Base-by-base conservation (phyloP, 176 grass and related monocot species). In the Triticum turgidum region DNA sequence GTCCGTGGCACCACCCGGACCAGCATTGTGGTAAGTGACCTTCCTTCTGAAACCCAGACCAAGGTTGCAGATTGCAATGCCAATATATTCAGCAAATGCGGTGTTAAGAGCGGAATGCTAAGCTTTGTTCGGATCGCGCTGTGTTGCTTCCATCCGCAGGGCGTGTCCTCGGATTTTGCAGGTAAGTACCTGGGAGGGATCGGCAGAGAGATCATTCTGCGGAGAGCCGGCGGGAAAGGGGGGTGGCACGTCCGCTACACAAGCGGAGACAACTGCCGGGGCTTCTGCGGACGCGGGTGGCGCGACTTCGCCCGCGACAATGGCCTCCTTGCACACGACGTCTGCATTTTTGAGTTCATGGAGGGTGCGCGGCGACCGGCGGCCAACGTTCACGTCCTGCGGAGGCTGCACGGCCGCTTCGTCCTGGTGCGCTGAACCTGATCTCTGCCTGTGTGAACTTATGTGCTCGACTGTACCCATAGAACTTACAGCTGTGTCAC, bases 331-430 rank as follows among this genome's bases (percentile, higher is more conserved):
- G 30, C 32, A 52, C 78, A 77, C 30, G 78, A 86, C 79, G n/a
- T 90, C 79, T 86, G 88, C 39, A 30, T 90, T 54, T 90, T 86
- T 32, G 84, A 86, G 72, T 29, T 90, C 15, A 44, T 86, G 21
- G 8, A 4, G 30, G 64, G n/a, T 13, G 10, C 27, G 7, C 70
- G 29, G 11, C 24, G 27, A 9, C 62, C n/a, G 21, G 63, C 64
- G 5, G 37, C 78, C 64, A 42, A 54, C n/a, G 73, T 90, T 71
- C 88, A 86, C 65, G 39, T 86, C 73, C 73, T 90, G 11, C 63
- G 88, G 39, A 78, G 61, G 84, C n/a, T 86, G 63, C 72, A 17
- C 39, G 72, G 84, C 70, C 79, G 51, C 83, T 90, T 77, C 30
- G 78, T 62, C 27, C 79, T 82, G 51, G n/a, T 90, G 52, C 29